Conservation (phyloP, 148 eudicot genomes). For the Tetragonia tetragonoides region DNA sequence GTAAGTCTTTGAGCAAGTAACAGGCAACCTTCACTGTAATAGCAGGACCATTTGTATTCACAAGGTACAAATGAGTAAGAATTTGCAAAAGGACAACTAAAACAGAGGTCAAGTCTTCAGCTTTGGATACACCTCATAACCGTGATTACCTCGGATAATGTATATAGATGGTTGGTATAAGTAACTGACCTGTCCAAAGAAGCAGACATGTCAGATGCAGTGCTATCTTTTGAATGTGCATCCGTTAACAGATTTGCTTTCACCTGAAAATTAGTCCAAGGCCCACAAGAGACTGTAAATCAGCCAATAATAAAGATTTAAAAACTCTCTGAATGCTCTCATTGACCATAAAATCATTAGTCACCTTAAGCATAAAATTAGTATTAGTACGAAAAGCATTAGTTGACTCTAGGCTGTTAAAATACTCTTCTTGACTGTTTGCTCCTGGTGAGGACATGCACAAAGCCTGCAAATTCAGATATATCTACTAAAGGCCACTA, state of each 20-base stretch:
- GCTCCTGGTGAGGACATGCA: conserved; percentile 13
- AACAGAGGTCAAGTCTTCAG: not conserved
- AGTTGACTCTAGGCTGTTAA: not conserved
- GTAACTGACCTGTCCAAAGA: conserved; percentile 13
- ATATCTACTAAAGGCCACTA: not conserved
- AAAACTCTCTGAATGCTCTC: not conserved
- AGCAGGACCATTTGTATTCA: not conserved
- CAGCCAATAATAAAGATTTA: not conserved
- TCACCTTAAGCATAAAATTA: conserved; percentile 2
- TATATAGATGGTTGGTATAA: not conserved
- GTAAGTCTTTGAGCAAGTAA: not conserved
- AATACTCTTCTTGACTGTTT: not conserved
- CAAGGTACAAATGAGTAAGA: not conserved
- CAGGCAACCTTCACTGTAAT: not conserved
- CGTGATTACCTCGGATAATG: not conserved
- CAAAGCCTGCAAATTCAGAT: conserved; percentile 4
- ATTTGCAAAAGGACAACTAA: not conserved
- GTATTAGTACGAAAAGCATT: not conserved
- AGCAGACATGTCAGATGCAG: conserved; percentile 16
- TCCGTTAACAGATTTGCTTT: conserved; percentile 12
- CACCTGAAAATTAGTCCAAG: conserved; percentile 8
- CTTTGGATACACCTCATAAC: not conserved
- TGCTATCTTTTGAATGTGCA: conserved; percentile 16
- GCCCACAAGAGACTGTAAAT: conserved; percentile 4
- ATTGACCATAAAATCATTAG: not conserved